Evolutionary conservation across 495 filamentous ascomycete genomes (phyloP), one percentile per base, ranked within the genome.

Genomic region (Penicillium paxilli): DNA sequence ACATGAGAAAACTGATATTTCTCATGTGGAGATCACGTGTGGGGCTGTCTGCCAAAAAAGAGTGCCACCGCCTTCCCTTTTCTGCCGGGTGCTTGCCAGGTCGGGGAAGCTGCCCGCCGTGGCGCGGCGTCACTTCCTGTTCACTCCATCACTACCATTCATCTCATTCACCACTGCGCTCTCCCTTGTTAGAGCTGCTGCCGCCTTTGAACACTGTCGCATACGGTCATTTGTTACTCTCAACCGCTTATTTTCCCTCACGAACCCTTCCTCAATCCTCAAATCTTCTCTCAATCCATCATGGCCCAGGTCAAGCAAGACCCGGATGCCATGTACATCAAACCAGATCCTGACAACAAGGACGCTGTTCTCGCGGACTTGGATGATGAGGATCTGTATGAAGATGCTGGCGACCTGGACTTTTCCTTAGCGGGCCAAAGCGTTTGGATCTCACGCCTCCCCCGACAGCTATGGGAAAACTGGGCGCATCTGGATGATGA

Each of bases 361-460:
- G 81, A 77, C 53, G 54, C 66, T 8, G 78, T 86, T 26, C 83
- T 88, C 24, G 77, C 75, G 21, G 78, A 76, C 42, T 72, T 87
- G 33, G 82, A 84, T 24, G 87, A 91, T 42, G 86, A 92, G 21
- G 89, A 91, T 59, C 75, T 89, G 52, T 90, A 90, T 55, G 92
- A 97, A 69, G 92, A 97, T 68, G 87, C 89, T 4, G 89, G 90
- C 46, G 92, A 97, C 58, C 76, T 96, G 25, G 85, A 89, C 35
- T 93, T 96, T 53, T 79, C 80, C 46, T 75, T 81, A 41, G 73
- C 79, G 8, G 71, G 69, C 16, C 74, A 79, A 45, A 75, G 74
- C 49, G 73, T 91, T 40, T 95, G 87, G 76, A 76, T 97, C 21
- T 84, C 87, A 19, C 84, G 89, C 46, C 75, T 96, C 6, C 91